Evolutionary conservation across 1,284 basidiomycete species (phyloP).

Genomic region (Volvariella volvacea): DNA sequence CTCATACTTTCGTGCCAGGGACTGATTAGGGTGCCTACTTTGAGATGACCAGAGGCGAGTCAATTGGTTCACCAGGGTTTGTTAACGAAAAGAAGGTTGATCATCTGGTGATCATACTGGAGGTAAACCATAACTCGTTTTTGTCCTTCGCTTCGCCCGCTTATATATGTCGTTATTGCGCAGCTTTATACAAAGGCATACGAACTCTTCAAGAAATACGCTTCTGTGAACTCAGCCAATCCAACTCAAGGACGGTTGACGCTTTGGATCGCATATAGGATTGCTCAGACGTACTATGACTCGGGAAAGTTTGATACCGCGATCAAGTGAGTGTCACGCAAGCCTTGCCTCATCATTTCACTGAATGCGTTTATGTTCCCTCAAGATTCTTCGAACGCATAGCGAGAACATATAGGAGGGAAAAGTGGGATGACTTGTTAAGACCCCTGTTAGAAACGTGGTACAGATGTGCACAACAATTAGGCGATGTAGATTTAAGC

Average conservation of each 20-base stretch:
- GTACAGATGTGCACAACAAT: constrained; percentile 73
- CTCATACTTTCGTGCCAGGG: not conserved
- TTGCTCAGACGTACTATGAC: constrained; percentile 77
- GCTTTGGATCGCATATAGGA: constrained; percentile 79
- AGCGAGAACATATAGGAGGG: constrained; percentile 74
- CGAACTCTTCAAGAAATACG: constrained; percentile 79
- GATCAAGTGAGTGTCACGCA: constrained; percentile 48
- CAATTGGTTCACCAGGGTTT: constrained; percentile 51
- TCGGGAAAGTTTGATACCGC: constrained; percentile 80
- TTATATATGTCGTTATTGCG: constrained; percentile 1
- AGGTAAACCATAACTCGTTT: constrained; percentile 39
- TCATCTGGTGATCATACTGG: constrained; percentile 74
- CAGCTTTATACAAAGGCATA: constrained; percentile 89
- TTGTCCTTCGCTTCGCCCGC: not conserved
- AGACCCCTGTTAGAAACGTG: constrained; percentile 67
- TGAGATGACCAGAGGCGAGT: constrained; percentile 17
- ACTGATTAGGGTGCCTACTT: not conserved
- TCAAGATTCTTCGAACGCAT: constrained; percentile 85
- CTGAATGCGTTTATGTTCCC: not conserved
- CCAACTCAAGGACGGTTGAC: constrained; percentile 66
- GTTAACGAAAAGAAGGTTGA: constrained; percentile 87
- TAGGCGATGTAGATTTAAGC: constrained; percentile 71
- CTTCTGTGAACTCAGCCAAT: constrained; percentile 26
- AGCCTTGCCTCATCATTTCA: constrained; percentile 7
- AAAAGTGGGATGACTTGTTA: constrained; percentile 71